phyloP scores from a whole-genome alignment of 352 stramenopile species.

The Pythium pectinolyticum region DNA sequence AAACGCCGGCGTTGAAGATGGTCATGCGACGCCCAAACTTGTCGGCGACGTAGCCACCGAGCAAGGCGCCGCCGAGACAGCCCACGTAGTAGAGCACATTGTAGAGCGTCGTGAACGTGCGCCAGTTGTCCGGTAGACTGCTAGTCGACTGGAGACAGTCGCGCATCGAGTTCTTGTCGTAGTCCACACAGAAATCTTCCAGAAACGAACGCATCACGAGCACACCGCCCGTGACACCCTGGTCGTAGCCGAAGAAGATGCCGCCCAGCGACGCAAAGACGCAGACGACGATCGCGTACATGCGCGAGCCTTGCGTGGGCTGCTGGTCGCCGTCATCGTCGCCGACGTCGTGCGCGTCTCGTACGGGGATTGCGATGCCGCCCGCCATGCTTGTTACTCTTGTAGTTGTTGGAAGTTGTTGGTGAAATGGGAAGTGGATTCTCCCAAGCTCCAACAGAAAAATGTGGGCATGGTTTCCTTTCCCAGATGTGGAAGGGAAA shows the following conservation, averaged over 20 bases:
- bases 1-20: constrained; percentile 34
- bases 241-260: constrained; percentile 52
- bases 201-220: constrained; percentile 52
- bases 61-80: constrained; percentile 37
- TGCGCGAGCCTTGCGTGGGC: constrained; percentile 22
- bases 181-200: constrained; percentile 41
- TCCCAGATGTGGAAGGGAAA: no score
- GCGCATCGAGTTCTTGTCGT: constrained; percentile 37
- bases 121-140: constrained; percentile 39
- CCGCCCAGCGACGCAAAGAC: constrained; percentile 45
- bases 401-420: not conserved
- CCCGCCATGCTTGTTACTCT: constrained; percentile 4
- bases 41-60: constrained; percentile 36
- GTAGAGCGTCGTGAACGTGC: constrained; percentile 43
- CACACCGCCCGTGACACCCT: constrained; percentile 42
- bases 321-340: not conserved
- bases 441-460: no score
- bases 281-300: constrained; percentile 38
- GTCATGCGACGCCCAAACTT: constrained; percentile 38
- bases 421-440: no score
- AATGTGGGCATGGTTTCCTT: no score
- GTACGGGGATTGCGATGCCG: constrained; percentile 8
- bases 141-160: constrained; percentile 18
- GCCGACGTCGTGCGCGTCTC: no score
- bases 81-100: constrained; percentile 47